Evolutionary conservation across 108 stramenopile genomes (phyloP).

Genomic region (Fistulifera pelliculosa): DNA sequence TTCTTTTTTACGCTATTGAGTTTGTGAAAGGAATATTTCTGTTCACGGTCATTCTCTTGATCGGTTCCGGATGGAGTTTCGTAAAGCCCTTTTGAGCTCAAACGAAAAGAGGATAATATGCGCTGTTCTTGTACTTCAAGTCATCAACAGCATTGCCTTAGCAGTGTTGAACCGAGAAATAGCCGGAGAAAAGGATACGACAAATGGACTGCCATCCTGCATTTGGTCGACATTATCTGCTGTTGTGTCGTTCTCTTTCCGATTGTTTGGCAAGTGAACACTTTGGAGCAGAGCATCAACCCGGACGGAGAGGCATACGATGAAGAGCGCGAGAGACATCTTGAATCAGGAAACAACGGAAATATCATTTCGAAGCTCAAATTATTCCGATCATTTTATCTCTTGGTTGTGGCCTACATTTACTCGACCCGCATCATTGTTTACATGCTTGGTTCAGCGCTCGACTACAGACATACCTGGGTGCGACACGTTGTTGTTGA

Average conservation of each 20-base stretch:
- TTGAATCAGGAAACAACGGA: constrained; percentile 23
- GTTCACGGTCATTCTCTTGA: constrained; percentile 91
- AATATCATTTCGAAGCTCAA: constrained; percentile 62
- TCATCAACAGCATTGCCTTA: constrained; percentile 94
- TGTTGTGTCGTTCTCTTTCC: constrained; percentile 94
- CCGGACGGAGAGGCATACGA: constrained; percentile 5
- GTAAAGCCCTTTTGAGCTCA: constrained; percentile 87
- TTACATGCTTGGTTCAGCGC: constrained; percentile 74
- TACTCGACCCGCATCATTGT: constrained; percentile 95
- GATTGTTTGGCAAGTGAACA: constrained; percentile 91
- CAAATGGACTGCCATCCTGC: constrained; percentile 85
- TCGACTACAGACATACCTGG: constrained; percentile 87
- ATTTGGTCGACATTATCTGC: constrained; percentile 95
- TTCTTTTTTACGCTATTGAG: constrained; percentile 80
- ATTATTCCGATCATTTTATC: constrained; percentile 91
- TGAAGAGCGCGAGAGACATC: constrained; percentile 8
- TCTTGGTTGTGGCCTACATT: constrained; percentile 88
- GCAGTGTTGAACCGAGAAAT: constrained; percentile 81
- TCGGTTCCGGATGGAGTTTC: constrained; percentile 94
- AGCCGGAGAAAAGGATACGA: constrained; percentile 74
- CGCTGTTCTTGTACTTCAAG: constrained; percentile 78
- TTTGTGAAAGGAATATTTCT: constrained; percentile 49
- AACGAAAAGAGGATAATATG: constrained; percentile 85
- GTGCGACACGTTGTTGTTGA: constrained; percentile 79
- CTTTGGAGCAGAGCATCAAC: constrained; percentile 57